A percentile compares a stretch with the other conserved stretches of the same genome.
phyloP scores from a whole-genome alignment of 257 asterid species.

The Ajuga chamaepitys region DNA sequence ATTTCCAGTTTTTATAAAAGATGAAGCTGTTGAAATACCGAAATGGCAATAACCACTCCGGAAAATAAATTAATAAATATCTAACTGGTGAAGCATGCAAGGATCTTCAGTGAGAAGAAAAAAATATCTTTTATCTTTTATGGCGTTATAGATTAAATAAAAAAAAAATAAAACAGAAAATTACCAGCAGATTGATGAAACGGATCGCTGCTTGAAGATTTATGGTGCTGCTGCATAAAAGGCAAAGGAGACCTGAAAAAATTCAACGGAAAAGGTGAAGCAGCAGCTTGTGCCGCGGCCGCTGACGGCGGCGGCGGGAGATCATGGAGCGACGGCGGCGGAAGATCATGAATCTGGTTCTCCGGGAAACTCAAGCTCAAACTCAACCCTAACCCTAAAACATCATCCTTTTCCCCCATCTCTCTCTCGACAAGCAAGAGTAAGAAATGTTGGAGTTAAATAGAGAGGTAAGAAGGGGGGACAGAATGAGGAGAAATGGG shows the following conservation, averaged over 20 bases:
- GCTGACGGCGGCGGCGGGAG: constrained; percentile 14
- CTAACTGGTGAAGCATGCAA: constrained; percentile 22
- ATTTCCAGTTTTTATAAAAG: too few species aligned
- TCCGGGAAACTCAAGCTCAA: constrained; percentile 52
- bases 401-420: constrained; percentile 56
- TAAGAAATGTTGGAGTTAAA: constrained; percentile 4
- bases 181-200: constrained; percentile 48
- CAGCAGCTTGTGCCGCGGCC: constrained; percentile 1
- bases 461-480: constrained; percentile 26
- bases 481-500: constrained; percentile 73
- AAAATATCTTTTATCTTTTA: too few species aligned
- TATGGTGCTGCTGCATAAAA: constrained; percentile 23
- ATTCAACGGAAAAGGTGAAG: constrained; percentile 40
- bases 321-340: constrained; percentile 9
- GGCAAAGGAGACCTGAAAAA: constrained; percentile 42
- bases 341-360: neutral
- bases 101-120: neutral
- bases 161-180: neutral
- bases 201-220: constrained; percentile 24
- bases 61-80: too few species aligned
- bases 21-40: too few species aligned
- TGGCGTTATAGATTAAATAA: neutral
- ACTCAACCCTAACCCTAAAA: constrained; percentile 47
- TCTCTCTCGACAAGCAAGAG: neutral
- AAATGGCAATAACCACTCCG: too few species aligned